Evolutionary conservation across 306 rosid genomes (phyloP), one percentile per base, ranked within the genome.

Genomic region (Castanea sativa): DNA sequence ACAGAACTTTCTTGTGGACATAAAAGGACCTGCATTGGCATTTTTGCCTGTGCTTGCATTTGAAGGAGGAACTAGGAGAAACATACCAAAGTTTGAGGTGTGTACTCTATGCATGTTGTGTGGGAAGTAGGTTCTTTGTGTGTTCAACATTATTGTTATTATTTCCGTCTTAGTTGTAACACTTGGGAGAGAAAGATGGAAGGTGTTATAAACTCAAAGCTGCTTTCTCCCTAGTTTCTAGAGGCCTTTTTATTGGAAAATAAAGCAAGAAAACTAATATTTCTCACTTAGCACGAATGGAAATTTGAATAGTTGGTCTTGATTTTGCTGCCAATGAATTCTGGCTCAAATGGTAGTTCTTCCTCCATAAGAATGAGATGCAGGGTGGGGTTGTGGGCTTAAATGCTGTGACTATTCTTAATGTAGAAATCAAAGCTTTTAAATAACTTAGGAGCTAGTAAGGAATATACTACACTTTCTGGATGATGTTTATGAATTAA

Each of bases 51-150:
- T 95, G 83, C 99, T 92, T 83, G 97, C 99, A 65, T 95, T 95
- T 69, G 99, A 95, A 91, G 99, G 99, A 84, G 99, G 98, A 85
- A 95, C 99, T 11, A 89, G 99, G 87, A 88, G 98, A 84, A 95
- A 95, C 90, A 91, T 95, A 80, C 98, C 99, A 2, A 91, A 85
- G 79, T 91, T 95, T 83, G 92, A 92, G 99, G 98, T 91, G 73
- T 73, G 90, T 73, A 67, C 29, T 23, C 33, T 49, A 15, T 71
- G 70, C 41, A 49, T 73, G 21, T 52, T 70, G 51, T 81, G 27
- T 55, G 30, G 27, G 45, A 52, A 65, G 33, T 29, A 30, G 8
- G 61, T 53, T 30, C 35, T 63, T 51, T 77, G 53, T 49, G 16
- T 68, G 77, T 77, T 41, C 5, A 27, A 1, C 38, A 11, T 60